phyloP scores from a whole-genome alignment of 2,329 filamentous ascomycete species.

The Neonectria hederae region DNA sequence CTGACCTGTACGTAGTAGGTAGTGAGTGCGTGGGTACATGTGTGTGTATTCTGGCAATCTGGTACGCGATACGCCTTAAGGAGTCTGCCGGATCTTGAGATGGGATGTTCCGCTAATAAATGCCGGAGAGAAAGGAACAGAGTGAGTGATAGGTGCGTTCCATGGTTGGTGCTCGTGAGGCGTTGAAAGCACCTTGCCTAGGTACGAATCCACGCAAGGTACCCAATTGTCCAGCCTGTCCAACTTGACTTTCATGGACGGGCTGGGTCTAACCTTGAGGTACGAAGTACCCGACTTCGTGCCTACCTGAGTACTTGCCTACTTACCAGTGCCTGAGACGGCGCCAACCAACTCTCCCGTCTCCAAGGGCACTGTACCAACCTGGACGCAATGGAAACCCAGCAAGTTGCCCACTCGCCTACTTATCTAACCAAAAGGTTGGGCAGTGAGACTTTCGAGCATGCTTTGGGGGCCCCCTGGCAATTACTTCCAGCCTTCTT shows the following conservation, averaged over 20 bases:
- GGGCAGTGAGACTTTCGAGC: background rate
- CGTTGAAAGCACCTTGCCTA: background rate
- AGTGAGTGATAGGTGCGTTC: conserved; percentile 6
- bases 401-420: no score
- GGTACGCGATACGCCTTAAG: conserved; percentile 17
- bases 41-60: no score
- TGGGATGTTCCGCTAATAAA: conserved; percentile 10
- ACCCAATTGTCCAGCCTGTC: conserved; percentile 1
- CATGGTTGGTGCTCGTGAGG: background rate
- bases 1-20: background rate
- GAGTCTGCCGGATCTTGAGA: conserved; percentile 13
- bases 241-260: background rate
- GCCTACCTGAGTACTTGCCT: background rate
- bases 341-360: no score
- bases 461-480: background rate
- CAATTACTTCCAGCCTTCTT: background rate
- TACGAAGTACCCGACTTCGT: background rate
- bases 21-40: background rate
- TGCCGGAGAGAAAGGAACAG: conserved; percentile 12
- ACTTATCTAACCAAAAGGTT: background rate
- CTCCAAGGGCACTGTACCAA: background rate
- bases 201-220: no score
- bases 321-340: no score
- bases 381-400: background rate
- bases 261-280: background rate